Evolutionary conservation across 2,329 filamentous ascomycete genomes (phyloP), one percentile per base, ranked within the genome.

Genomic region (Keithomyces neogunnii): DNA sequence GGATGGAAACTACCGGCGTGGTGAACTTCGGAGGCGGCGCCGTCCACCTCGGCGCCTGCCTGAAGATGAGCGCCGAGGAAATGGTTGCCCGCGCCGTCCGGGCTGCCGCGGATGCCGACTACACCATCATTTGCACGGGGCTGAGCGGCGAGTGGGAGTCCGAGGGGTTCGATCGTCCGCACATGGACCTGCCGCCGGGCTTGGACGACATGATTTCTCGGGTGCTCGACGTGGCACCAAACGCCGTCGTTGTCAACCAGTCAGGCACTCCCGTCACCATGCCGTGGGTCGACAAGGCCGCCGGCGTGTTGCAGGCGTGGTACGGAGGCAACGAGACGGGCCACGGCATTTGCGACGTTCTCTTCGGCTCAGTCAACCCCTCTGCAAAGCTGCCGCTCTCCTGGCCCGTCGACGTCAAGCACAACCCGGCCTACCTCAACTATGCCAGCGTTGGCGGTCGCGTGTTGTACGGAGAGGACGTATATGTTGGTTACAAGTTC

Each of bases 301-400:
- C 69, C 6, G 80, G 82, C 2, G 71, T 91, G 2, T 62, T 90
- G 1, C 86, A 92, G 61, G 87, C 87, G 5, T 93, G 88, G 87
- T 93, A 90, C 61, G 86, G 88, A 54, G 88, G 89, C n/a, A 89
- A 93, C 61, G 88, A 93, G 70, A 86, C 85, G 4, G 89, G 88
- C 5, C 89, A 91, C 62, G 84, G 83, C 9, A 85, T 95, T 55
- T 87, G 86, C 0, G 88, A 92, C 57, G 76, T 92, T 1, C 73
- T 92, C 19, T 87, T 88, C 56, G 88, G 87, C 46, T 78, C 84
- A 54, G 77, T 80, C 45, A 90, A 87, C 62, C 88, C 88, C 0
- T 84, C 81, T 44, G 88, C 82, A 10, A 90, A 90, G 65, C 74
- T 91, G 1, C 85, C 86, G 0, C 73, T 90, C 28, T 85, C 77